phyloP scores from a whole-genome alignment of 148 eudicot genomes.

The Heliosperma pusillum region DNA sequence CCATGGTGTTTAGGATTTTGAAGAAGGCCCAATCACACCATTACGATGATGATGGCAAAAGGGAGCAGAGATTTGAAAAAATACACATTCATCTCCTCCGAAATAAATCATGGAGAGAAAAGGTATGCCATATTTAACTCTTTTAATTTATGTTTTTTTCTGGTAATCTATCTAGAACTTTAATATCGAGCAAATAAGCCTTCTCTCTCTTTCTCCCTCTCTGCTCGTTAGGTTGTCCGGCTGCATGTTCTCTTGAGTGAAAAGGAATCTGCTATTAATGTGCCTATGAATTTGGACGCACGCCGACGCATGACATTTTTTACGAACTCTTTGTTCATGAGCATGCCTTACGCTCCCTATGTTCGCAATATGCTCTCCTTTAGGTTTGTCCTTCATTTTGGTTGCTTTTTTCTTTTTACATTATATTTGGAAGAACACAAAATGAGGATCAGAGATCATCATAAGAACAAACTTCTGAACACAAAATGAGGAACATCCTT shows the following conservation, averaged over 20 bases:
- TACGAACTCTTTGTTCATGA: slow-evolving; percentile 93
- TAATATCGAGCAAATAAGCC: neutral
- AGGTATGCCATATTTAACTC: slow-evolving; percentile 39
- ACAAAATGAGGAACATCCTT: neutral
- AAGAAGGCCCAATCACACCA: slow-evolving; percentile 35
- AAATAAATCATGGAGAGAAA: slow-evolving; percentile 70
- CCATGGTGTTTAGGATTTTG: slow-evolving; percentile 42
- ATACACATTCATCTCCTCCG: slow-evolving; percentile 47
- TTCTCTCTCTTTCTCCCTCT: neutral
- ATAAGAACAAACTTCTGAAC: neutral
- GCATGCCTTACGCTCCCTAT: slow-evolving; percentile 90
- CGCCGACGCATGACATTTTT: slow-evolving; percentile 97
- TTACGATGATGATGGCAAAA: slow-evolving; percentile 33
- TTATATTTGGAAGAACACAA: neutral
- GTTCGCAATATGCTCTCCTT: slow-evolving; percentile 98
- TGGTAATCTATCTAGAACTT: neutral
- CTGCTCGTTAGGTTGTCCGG: slow-evolving; percentile 60
- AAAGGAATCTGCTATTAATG: slow-evolving; percentile 96
- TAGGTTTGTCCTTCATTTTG: slow-evolving; percentile 51
- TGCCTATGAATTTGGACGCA: slow-evolving; percentile 94
- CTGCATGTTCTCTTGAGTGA: slow-evolving; percentile 84
- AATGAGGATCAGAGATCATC: neutral
- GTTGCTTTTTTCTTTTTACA: neutral
- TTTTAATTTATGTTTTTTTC: neutral
- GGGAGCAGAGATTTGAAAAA: slow-evolving; percentile 73